Evolutionary conservation across 2,329 filamentous ascomycete genomes (phyloP).

Genomic region (Colletotrichum musae): DNA sequence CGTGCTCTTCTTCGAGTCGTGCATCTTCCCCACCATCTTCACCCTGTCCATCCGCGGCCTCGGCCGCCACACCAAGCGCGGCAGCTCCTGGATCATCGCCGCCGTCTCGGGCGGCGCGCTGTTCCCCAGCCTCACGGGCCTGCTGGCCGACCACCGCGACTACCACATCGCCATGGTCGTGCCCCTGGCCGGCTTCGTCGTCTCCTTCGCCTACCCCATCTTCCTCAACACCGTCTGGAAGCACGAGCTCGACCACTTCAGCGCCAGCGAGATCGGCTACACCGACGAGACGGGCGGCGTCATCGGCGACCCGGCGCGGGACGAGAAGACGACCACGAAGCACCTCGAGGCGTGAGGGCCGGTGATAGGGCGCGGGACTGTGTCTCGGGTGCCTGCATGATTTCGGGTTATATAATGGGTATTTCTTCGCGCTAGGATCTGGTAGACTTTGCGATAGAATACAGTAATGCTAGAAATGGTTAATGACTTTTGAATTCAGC

Average conservation of each 20-base stretch:
- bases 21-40: slow-evolving; percentile 73
- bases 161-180: slow-evolving; percentile 73
- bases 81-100: slow-evolving; percentile 53
- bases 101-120: slow-evolving; percentile 27
- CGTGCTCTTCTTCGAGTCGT: slow-evolving; percentile 71
- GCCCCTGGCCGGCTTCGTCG: slow-evolving; percentile 72
- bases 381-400: slow-evolving; percentile 16
- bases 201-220: slow-evolving; percentile 69
- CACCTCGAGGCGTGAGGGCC: slow-evolving; percentile 29
- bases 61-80: slow-evolving; percentile 69
- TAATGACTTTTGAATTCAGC: slow-evolving; percentile 1
- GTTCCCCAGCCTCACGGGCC: slow-evolving; percentile 26
- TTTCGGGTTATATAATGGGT: background rate
- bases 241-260: slow-evolving; percentile 36
- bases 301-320: slow-evolving; percentile 30
- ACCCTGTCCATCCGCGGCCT: slow-evolving; percentile 68
- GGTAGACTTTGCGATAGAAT: background rate
- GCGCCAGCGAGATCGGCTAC: slow-evolving; percentile 36
- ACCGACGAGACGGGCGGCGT: slow-evolving; percentile 26
- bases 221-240: slow-evolving; percentile 65
- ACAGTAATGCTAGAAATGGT: background rate
- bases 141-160: slow-evolving; percentile 27
- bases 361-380: background rate
- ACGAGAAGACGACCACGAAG: slow-evolving; percentile 32
- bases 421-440: background rate